A percentile compares a stretch with the other conserved stretches of the same genome.
phyloP scores from a whole-genome alignment of 148 eudicot genomes.

The Pharnaceum exiguum region DNA sequence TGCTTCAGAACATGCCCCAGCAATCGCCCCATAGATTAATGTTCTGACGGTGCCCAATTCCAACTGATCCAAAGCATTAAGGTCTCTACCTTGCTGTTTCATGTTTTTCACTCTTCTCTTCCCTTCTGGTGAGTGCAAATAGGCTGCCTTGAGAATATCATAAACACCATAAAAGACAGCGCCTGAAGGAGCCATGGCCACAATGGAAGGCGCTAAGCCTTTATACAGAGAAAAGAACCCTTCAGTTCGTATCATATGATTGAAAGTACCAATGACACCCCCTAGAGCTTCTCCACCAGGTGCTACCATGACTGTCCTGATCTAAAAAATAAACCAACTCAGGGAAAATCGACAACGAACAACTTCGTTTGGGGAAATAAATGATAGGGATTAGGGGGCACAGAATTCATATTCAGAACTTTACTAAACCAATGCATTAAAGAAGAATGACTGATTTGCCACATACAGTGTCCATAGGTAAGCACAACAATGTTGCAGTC shows the following conservation, averaged over 20 bases:
- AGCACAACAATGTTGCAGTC: slow-evolving; percentile 88
- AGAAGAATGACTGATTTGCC: slow-evolving; percentile 8
- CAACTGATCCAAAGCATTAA: slow-evolving; percentile 81
- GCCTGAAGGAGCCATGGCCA: slow-evolving; percentile 96
- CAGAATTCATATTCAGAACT: not conserved
- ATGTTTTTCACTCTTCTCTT: slow-evolving; percentile 60
- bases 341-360: not conserved
- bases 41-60: slow-evolving; percentile 85
- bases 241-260: slow-evolving; percentile 79
- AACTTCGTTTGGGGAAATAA: not conserved
- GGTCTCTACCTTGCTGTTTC: slow-evolving; percentile 60
- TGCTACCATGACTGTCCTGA: slow-evolving; percentile 91
- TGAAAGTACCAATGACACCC: slow-evolving; percentile 75
- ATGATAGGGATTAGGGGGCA: not conserved
- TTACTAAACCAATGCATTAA: not conserved
- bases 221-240: slow-evolving; percentile 94
- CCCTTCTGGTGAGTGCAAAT: slow-evolving; percentile 92
- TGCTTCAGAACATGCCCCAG: slow-evolving; percentile 96
- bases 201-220: slow-evolving; percentile 83
- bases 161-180: slow-evolving; percentile 95
- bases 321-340: slow-evolving; percentile 37
- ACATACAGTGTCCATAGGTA: slow-evolving; percentile 97
- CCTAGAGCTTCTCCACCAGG: slow-evolving; percentile 98
- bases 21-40: slow-evolving; percentile 81
- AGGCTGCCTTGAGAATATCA: slow-evolving; percentile 82